These are phyloP conservation scores for Trichoderma parareesei DNA, from an alignment of 495 filamentous ascomycete genomes.

Conservation along the genomic window DNA sequence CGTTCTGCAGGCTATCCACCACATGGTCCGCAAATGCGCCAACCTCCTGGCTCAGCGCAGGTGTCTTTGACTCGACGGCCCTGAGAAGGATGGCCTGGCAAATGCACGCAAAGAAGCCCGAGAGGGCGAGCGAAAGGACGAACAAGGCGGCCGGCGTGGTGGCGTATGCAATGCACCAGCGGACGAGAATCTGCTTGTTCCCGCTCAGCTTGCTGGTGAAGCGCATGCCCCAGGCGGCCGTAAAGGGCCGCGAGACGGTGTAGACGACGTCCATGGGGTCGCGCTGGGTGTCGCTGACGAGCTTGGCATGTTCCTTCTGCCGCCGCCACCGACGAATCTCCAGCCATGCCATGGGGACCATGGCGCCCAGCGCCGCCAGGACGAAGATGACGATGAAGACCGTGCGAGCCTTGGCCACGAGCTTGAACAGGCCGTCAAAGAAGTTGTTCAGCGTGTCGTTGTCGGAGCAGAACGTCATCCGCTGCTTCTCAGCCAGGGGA, in stretches of 20 bases:
- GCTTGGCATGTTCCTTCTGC: conserved; percentile 58
- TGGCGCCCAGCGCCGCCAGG: conserved; percentile 60
- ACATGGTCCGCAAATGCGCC: conserved; percentile 77
- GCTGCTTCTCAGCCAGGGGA: conserved; percentile 70
- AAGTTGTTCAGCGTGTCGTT: conserved; percentile 80
- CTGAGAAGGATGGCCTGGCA: conserved; percentile 77
- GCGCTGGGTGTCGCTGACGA: conserved; percentile 53
- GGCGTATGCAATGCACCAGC: conserved; percentile 82
- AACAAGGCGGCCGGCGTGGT: conserved; percentile 82
- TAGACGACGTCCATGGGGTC: conserved; percentile 88
- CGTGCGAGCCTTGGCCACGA: conserved; percentile 54
- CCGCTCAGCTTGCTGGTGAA: conserved; percentile 59
- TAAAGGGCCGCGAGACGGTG: conserved; percentile 71
- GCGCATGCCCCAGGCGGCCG: conserved; percentile 62
- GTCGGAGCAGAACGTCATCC: conserved; percentile 78
- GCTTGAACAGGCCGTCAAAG: conserved; percentile 61
- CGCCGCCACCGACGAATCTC: conserved; percentile 73
- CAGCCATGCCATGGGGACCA: conserved; percentile 66
- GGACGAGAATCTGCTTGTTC: conserved; percentile 59
- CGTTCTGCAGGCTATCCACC: conserved; percentile 58
- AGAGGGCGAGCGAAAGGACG: conserved; percentile 74
- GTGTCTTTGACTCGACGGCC: conserved; percentile 64
- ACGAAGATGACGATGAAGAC: conserved; percentile 66
- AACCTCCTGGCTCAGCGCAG: conserved; percentile 65
- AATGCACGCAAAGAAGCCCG: conserved; percentile 76